phyloP scores from a whole-genome alignment of 441 rosid species.

The Corymbia citriodora region DNA sequence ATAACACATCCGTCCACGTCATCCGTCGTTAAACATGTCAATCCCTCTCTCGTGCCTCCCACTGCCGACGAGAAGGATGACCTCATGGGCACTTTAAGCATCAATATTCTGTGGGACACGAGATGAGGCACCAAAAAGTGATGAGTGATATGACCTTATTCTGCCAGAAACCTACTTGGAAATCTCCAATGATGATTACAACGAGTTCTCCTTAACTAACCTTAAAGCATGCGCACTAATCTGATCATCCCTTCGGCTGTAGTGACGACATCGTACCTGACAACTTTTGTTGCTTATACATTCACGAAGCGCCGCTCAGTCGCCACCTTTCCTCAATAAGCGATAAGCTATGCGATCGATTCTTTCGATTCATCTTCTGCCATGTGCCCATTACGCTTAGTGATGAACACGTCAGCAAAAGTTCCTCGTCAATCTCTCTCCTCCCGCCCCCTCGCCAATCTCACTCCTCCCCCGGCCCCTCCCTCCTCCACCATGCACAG shows the following conservation, averaged over 20 bases:
- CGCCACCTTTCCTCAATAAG: neutral
- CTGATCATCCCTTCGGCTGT: neutral
- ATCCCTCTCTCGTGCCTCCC: neutral
- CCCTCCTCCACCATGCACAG: neutral
- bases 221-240: neutral
- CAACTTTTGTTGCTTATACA: neutral
- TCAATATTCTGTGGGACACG: neutral
- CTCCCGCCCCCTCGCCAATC: neutral
- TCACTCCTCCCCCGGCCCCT: neutral
- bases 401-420: neutral
- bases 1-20: neutral
- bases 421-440: neutral
- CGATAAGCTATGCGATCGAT: neutral
- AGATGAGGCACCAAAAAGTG: neutral
- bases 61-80: neutral
- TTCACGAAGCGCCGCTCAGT: neutral
- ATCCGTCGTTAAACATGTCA: neutral
- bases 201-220: neutral
- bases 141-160: neutral
- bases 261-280: neutral
- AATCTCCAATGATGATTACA: neutral
- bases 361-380: neutral
- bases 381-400: neutral
- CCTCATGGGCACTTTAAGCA: neutral
- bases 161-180: neutral